phyloP scores from a whole-genome alignment of 1,284 basidiomycete species.

The Apiotrichum laibachii region DNA sequence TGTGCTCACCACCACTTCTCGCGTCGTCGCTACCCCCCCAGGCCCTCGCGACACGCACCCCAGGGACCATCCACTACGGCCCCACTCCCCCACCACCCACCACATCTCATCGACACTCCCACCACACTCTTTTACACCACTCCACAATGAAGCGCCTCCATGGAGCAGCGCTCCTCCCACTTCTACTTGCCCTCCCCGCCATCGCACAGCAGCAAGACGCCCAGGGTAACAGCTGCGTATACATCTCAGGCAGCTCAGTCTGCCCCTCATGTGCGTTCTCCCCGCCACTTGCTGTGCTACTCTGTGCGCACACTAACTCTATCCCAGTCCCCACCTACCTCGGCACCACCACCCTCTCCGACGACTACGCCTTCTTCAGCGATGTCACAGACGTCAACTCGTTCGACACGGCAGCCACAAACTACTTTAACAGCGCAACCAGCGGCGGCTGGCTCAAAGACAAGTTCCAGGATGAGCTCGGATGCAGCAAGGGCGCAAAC shows the following conservation, averaged over 20 bases:
- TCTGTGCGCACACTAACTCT: neutral
- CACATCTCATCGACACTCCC: neutral
- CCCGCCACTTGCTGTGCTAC: too few relatives aligned
- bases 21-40: neutral
- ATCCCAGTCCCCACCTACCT: slow-evolving; percentile 44
- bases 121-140: neutral
- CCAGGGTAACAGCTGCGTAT: slow-evolving; percentile 6
- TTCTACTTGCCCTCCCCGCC: slow-evolving; percentile 1
- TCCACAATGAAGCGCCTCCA: neutral
- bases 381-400: slow-evolving; percentile 9
- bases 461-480: slow-evolving; percentile 41
- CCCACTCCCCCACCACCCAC: neutral
- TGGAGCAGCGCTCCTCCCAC: neutral
- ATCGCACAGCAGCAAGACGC: neutral
- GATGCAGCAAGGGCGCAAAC: slow-evolving; percentile 35
- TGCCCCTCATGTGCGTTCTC: slow-evolving; percentile 12
- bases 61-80: too few relatives aligned
- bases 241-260: slow-evolving; percentile 8
- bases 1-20: neutral
- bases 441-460: slow-evolving; percentile 39
- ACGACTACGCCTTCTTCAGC: slow-evolving; percentile 43
- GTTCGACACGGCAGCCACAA: slow-evolving; percentile 7
- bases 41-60: too few relatives aligned
- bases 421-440: slow-evolving; percentile 49
- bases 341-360: slow-evolving; percentile 46